These are phyloP conservation scores for Hemisphaericaspora xylofermentans DNA, from an alignment of 1,139 yeast genomes.

Conservation along the genomic window DNA sequence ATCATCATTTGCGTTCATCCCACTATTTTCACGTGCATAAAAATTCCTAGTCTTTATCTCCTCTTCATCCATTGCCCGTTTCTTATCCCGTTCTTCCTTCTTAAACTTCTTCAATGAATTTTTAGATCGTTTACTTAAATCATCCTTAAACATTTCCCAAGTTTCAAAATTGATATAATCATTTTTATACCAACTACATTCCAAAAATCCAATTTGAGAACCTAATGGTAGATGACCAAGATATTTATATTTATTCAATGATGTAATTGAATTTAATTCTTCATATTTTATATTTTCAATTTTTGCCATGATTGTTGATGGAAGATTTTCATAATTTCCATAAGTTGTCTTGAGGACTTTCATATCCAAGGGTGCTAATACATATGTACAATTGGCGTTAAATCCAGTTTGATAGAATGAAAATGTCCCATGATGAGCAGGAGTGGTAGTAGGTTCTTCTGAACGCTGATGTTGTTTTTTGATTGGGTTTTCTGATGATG, in stretches of 20 bases:
- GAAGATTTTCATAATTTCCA: slow-evolving; percentile 62
- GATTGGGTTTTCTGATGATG: not conserved
- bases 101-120: slow-evolving; percentile 52
- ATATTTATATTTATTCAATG: slow-evolving; percentile 67
- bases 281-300: slow-evolving; percentile 71
- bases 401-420: slow-evolving; percentile 69
- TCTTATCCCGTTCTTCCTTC: slow-evolving; percentile 65
- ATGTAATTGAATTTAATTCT: slow-evolving; percentile 52
- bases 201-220: slow-evolving; percentile 78
- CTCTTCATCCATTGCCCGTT: slow-evolving; percentile 58
- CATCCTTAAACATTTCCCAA: slow-evolving; percentile 55
- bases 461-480: slow-evolving; percentile 1
- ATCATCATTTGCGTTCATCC: slow-evolving; percentile 20
- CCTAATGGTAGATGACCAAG: slow-evolving; percentile 83
- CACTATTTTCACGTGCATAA: slow-evolving; percentile 55
- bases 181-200: slow-evolving; percentile 72
- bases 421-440: slow-evolving; percentile 11
- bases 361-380: slow-evolving; percentile 76
- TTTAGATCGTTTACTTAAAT: slow-evolving; percentile 60
- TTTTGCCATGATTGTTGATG: slow-evolving; percentile 57
- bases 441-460: no score
- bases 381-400: slow-evolving; percentile 62
- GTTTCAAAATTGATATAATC: slow-evolving; percentile 47
- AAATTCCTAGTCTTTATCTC: slow-evolving; percentile 59
- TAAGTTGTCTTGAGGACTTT: slow-evolving; percentile 66